Conservation (phyloP, 805 yeast genomes). For the Schwanniomyces sp. region DNA sequence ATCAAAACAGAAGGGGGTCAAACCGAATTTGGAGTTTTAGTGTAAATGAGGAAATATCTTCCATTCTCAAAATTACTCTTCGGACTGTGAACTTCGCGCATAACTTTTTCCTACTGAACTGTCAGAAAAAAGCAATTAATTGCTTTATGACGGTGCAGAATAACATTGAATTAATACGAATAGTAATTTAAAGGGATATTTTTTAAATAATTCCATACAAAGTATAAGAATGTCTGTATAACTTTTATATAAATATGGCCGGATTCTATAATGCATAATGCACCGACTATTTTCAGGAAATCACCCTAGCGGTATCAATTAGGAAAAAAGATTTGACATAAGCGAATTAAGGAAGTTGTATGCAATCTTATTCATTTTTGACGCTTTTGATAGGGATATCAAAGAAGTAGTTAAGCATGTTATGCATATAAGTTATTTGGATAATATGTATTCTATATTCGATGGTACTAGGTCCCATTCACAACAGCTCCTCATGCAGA, state of each 20-base stretch:
- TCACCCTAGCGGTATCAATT: too few relatives aligned
- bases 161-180: too few relatives aligned
- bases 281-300: background rate
- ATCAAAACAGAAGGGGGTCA: slow-evolving; percentile 11
- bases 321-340: too few relatives aligned
- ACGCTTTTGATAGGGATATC: too few relatives aligned
- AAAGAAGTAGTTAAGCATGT: too few relatives aligned
- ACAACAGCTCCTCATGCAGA: background rate
- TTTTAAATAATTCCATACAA: background rate
- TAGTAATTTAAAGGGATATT: background rate
- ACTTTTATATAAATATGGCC: background rate
- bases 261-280: background rate
- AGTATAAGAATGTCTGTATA: background rate
- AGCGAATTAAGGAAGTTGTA: too few relatives aligned
- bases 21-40: slow-evolving; percentile 11
- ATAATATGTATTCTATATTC: too few relatives aligned
- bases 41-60: slow-evolving; percentile 5
- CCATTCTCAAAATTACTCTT: slow-evolving; percentile 5
- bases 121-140: background rate
- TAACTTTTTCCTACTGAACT: background rate
- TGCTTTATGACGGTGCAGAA: background rate
- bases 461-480: background rate
- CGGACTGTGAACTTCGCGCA: background rate
- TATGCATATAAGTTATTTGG: too few relatives aligned
- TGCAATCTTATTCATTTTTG: too few relatives aligned